A percentile compares a stretch with the other conserved stretches of the same genome.
Conservation (phyloP, 2,329 filamentous ascomycete genomes). For the Curvularia lunata region DNA sequence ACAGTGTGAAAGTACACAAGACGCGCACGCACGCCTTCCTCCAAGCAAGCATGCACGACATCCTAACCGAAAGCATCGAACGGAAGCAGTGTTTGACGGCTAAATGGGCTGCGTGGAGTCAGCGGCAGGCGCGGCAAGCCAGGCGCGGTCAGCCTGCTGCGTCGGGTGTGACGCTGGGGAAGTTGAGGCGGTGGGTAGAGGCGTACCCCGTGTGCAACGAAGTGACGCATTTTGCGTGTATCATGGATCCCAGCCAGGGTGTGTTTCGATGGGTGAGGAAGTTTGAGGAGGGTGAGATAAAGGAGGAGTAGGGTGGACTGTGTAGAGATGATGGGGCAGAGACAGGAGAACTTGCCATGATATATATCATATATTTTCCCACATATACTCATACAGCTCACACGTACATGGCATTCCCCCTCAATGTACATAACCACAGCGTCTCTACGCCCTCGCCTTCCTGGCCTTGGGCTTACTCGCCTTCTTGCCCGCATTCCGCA, state of each 20-base stretch:
- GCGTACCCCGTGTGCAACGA: slow-evolving; percentile 63
- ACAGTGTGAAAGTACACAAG: background rate
- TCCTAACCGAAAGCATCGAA: slow-evolving; percentile 45
- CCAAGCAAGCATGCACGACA: slow-evolving; percentile 30
- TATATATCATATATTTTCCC: background rate
- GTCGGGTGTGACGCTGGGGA: slow-evolving; percentile 38
- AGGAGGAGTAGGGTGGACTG: background rate
- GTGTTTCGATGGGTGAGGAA: slow-evolving; percentile 54
- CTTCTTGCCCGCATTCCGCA: slow-evolving; percentile 55
- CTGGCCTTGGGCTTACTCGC: slow-evolving; percentile 39
- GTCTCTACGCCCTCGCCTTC: slow-evolving; percentile 24
- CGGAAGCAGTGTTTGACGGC: slow-evolving; percentile 40
- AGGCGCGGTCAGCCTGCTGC: background rate
- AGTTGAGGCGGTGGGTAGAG: slow-evolving; percentile 58
- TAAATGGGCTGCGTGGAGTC: slow-evolving; percentile 31
- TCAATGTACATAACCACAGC: background rate
- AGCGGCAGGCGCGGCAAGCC: slow-evolving; percentile 19
- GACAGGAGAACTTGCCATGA: background rate
- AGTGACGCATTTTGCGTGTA: slow-evolving; percentile 62
- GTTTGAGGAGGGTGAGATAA: slow-evolving; percentile 21
- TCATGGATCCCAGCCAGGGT: slow-evolving; percentile 63
- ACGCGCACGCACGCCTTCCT: slow-evolving; percentile 14
- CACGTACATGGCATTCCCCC: background rate
- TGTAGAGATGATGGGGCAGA: too few species aligned
- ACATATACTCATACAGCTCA: slow-evolving; percentile 8